Evolutionary conservation across 768 basidiomycete genomes (phyloP).

Genomic region (Russula lepida): DNA sequence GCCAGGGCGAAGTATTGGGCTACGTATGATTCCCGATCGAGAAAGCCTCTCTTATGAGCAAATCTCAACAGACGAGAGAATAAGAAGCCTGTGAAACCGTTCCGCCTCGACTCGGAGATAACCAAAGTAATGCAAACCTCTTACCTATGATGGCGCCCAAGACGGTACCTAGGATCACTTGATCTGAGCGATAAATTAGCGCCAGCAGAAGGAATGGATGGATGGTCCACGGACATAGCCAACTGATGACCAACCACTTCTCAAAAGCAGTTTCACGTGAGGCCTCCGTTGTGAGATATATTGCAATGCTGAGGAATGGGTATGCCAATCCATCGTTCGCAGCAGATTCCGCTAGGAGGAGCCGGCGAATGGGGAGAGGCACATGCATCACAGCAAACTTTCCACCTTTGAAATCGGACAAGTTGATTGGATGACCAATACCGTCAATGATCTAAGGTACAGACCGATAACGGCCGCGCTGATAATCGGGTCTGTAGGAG

Average conservation of each 20-base stretch:
- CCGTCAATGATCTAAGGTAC: constrained; percentile 15
- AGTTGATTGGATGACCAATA: background rate
- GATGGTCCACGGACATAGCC: constrained; percentile 49
- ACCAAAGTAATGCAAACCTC: background rate
- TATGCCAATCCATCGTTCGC: constrained; percentile 95
- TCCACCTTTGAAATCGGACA: constrained; percentile 41
- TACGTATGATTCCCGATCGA: constrained; percentile 80
- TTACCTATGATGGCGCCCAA: constrained; percentile 53
- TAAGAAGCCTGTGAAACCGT: constrained; percentile 37
- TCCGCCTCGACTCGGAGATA: background rate
- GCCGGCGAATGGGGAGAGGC: constrained; percentile 63
- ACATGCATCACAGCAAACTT: constrained; percentile 64
- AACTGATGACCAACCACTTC: constrained; percentile 83
- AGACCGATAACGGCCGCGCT: constrained; percentile 72
- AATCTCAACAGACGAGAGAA: constrained; percentile 71
- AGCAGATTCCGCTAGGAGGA: constrained; percentile 84
- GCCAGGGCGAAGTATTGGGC: constrained; percentile 74
- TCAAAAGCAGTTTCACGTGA: constrained; percentile 55
- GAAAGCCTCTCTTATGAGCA: constrained; percentile 51
- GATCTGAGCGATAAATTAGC: constrained; percentile 38
- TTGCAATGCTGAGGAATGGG: constrained; percentile 78
- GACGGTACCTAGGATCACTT: constrained; percentile 67
- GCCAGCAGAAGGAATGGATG: background rate
- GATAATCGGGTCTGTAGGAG: constrained; percentile 92
- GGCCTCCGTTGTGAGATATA: constrained; percentile 75